Base-by-base conservation (phyloP, 345 rosid species). In the Acer negundo region DNA sequence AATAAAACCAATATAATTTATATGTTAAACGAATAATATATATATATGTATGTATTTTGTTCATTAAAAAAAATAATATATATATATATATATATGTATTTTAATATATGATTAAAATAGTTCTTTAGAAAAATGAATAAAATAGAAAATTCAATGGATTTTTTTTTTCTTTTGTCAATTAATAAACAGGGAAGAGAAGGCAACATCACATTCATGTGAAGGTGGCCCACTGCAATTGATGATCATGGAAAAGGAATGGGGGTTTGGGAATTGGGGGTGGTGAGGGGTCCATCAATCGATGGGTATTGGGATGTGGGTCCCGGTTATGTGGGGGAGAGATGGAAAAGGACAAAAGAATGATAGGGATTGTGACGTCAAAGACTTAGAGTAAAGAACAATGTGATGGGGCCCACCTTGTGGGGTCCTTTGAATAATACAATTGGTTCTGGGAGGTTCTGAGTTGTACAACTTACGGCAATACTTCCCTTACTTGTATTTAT, bases 221-320 rank as follows among this genome's bases (percentile, higher is more conserved):
- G 17, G 17, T 47, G 19, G 35, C 35, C 42, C 38, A 59, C 12
- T 1, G 20, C 0, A 40, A 72, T 62, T 55, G 61, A 51, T 46
- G 61, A 73, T 77, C 70, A 38, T 19, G 24, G 28, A 35, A 55
- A 70, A 22, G 13, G 46, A 42, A 42, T 42, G 46, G 46, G 46
- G 46, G 46, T 7, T 42, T 8, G 28, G 70, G 35, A 31, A 31
- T 3, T 31, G 35, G 73, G 61, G n/a, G 15, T 3, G 17, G 9
- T 62, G 74, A 81, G 82, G 82, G 78, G 70, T 66, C 80, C 65
- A 44, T 16, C 4, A 22, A 26, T 10, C 63, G 55, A 76, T 66
- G 72, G 75, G 13, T 38, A 49, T 65, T 19, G 31, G 69, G 10
- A 28, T 0, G 75, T 61, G 77, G 88, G 81, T 20, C 76, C 82